A percentile compares a stretch with the other conserved stretches of the same genome.
These are phyloP conservation scores for Lasiodiplodia theobromae DNA, from an alignment of 2,329 filamentous ascomycete species.

Conservation along the genomic window DNA sequence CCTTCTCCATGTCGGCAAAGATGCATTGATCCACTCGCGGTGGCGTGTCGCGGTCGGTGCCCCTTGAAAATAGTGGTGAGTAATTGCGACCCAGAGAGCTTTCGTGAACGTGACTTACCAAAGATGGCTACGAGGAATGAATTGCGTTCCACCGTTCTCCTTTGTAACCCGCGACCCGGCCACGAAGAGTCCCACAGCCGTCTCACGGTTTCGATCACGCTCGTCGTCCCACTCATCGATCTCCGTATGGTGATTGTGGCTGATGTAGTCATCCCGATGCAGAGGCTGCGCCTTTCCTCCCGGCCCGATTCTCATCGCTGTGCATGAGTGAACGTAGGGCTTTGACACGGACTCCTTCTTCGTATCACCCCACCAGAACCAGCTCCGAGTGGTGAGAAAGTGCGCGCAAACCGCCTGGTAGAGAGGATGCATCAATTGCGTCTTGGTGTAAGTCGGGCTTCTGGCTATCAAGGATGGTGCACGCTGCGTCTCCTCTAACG, in stretches of 20 bases:
- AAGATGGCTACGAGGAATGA: conserved; percentile 18
- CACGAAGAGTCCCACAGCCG: conserved; percentile 21
- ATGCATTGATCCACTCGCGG: conserved; percentile 11
- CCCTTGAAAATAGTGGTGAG: neutral
- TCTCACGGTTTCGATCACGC: conserved; percentile 7
- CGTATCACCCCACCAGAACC: conserved; percentile 41
- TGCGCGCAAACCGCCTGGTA: conserved; percentile 38
- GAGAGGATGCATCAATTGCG: conserved; percentile 38
- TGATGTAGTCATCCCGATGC: conserved; percentile 27
- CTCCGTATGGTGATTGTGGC: conserved; percentile 14
- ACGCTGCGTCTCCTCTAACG: conserved; percentile 32
- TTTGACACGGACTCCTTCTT: conserved; percentile 38
- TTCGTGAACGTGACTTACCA: conserved; percentile 11
- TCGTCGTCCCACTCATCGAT: conserved; percentile 9
- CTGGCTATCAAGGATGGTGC: conserved; percentile 31
- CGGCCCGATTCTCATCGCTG: conserved; percentile 31
- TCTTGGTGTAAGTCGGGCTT: conserved; percentile 32
- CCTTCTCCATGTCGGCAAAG: conserved; percentile 31
- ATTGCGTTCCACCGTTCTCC: conserved; percentile 22
- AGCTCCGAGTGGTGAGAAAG: conserved; percentile 39
- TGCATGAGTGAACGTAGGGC: conserved; percentile 36
- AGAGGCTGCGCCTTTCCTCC: conserved; percentile 18
- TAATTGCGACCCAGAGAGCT: neutral
- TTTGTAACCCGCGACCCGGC: conserved; percentile 14
- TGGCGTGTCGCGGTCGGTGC: conserved; percentile 3